Evolutionary conservation across 78 protist species (phyloP).

Genomic region (Dictyostelium capitatum): DNA sequence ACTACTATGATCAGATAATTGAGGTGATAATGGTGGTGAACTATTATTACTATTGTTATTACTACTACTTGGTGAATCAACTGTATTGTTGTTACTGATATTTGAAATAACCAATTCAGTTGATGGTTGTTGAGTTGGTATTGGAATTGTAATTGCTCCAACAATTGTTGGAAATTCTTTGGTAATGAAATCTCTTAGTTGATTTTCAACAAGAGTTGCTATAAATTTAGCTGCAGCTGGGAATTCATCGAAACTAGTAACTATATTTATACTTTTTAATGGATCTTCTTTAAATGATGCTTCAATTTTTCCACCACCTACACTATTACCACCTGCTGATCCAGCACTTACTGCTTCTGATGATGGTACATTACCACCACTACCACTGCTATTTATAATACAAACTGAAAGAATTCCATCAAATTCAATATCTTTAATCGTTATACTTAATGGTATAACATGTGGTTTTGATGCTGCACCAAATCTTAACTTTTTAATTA

Average conservation of each 20-base stretch:
- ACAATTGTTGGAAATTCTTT: slow-evolving; percentile 71
- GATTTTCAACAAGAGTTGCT: slow-evolving; percentile 43
- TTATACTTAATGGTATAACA: slow-evolving; percentile 57
- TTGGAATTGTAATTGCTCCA: slow-evolving; percentile 48
- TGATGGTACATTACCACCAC: too few species aligned
- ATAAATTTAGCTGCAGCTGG: slow-evolving; percentile 71
- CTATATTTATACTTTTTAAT: slow-evolving; percentile 45
- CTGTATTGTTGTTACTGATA: not conserved
- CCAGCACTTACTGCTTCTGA: not conserved
- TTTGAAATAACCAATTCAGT: not conserved
- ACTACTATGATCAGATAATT: not conserved
- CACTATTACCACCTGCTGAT: not conserved
- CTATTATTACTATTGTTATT: not conserved
- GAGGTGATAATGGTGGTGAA: slow-evolving; percentile 17
- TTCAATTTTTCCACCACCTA: slow-evolving; percentile 24
- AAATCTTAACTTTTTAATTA: not conserved
- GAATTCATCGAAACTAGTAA: slow-evolving; percentile 60
- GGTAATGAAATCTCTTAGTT: slow-evolving; percentile 54
- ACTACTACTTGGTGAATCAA: not conserved
- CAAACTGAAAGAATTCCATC: slow-evolving; percentile 43
- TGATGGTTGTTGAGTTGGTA: not conserved
- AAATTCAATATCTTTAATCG: slow-evolving; percentile 56
- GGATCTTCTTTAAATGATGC: slow-evolving; percentile 71
- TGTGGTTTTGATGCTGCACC: slow-evolving; percentile 61
- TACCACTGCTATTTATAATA: slow-evolving; percentile 6